Evolutionary conservation across 768 basidiomycete genomes (phyloP), one percentile per base, ranked within the genome.

Genomic region (Cyathus striatus): DNA sequence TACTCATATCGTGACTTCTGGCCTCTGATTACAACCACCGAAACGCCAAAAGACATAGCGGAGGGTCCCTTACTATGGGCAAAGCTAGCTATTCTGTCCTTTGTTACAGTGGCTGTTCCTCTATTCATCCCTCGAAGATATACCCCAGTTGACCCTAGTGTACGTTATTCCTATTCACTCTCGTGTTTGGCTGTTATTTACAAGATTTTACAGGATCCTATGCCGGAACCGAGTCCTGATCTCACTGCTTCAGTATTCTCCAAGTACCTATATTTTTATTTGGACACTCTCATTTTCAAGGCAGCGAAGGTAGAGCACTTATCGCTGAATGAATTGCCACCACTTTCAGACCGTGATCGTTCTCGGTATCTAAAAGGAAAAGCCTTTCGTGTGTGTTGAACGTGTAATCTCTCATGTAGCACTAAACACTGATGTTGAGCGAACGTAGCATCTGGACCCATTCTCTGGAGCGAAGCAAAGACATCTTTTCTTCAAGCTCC

Each of bases 291-390:
- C 23, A 61, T 83, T 17, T 64, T 65, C 43, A 49, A 58, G 7
- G 76, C 70, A 1, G 65, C 66, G 44, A 56, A 62, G n/a, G 54
- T 69, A 14, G 44, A 64, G 4, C 75, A 75, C 50, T 51, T 81
- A 1, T 53, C 70, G 1, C 58, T 61, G 27, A 78, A 83, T 35
- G 55, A 80, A 39, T 60, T 83, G 27, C 81, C 81, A 10, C 78
- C 78, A 2, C 73, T 86, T 60, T 74, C 76, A 4, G 80, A 83
- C 46, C 73, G 76, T 42, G 83, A 86, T 45, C 40, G 46, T 36
- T 49, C 56, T 1, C 42, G 50, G 10, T n/a, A 57, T 47, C 35
- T 61, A 16, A 56, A 53, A 12, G 24, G 37, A 12, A 49, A 32
- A 18, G 47, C 55, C 3, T 63, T 68, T 45, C 58, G 55, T 40